These are phyloP conservation scores for Yamadazyma epiphylla DNA, from an alignment of 1,139 yeast species.

Conservation along the genomic window DNA sequence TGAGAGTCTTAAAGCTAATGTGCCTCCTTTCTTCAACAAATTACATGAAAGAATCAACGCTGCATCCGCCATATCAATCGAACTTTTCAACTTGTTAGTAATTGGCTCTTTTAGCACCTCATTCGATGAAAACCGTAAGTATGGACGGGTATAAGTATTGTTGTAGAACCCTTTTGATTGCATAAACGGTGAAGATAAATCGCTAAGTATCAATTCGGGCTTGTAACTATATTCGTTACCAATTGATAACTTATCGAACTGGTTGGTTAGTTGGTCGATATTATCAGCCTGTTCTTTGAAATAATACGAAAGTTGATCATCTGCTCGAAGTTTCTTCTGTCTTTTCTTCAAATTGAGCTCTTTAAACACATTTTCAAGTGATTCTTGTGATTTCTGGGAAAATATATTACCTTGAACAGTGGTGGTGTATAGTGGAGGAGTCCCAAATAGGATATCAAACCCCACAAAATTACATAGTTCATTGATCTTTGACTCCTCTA, in stretches of 20 bases:
- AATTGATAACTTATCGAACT: constrained; percentile 4
- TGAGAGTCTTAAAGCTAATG: constrained; percentile 68
- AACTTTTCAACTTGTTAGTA: constrained; percentile 23
- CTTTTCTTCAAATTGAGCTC: constrained; percentile 34
- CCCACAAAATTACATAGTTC: constrained; percentile 72
- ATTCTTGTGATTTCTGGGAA: constrained; percentile 60
- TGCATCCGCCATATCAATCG: constrained; percentile 81
- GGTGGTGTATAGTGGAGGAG: constrained; percentile 77
- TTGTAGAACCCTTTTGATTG: constrained; percentile 64
- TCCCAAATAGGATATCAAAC: constrained; percentile 73
- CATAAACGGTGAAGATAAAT: constrained; percentile 76
- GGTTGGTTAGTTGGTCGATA: constrained; percentile 13
- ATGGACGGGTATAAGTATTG: constrained; percentile 77
- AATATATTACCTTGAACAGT: constrained; percentile 84
- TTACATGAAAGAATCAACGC: constrained; percentile 74
- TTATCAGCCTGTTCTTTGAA: constrained; percentile 24
- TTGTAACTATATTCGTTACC: constrained; percentile 16
- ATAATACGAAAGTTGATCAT: constrained; percentile 20
- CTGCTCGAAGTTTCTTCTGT: constrained; percentile 6
- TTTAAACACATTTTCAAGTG: constrained; percentile 53
- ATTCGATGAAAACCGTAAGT: constrained; percentile 27
- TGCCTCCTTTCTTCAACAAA: constrained; percentile 64
- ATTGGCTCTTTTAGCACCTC: constrained; percentile 23
- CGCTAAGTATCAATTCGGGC: constrained; percentile 70
- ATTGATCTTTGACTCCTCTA: constrained; percentile 46